Conservation (phyloP, 2,329 filamentous ascomycete genomes). For the Mariannaea sp. region DNA sequence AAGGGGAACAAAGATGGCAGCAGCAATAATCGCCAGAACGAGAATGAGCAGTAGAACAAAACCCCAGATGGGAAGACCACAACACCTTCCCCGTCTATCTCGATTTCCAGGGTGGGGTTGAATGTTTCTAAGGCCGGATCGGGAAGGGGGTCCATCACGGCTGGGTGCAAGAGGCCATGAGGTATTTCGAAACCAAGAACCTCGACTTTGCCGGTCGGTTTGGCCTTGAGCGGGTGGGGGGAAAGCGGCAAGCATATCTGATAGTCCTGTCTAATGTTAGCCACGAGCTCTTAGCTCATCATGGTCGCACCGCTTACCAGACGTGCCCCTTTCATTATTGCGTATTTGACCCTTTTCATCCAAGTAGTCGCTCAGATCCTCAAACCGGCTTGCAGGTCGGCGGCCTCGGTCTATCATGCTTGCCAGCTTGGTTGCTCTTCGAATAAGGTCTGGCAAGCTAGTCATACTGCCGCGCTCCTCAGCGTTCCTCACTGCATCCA, state of each 20-base stretch:
- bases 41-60: conserved; percentile 71
- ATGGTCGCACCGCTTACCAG: conserved; percentile 41
- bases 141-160: conserved; percentile 31
- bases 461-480: conserved; percentile 89
- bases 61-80: conserved; percentile 80
- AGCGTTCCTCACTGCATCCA: conserved; percentile 79
- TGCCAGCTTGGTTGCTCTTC: conserved; percentile 82
- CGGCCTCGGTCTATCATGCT: conserved; percentile 85
- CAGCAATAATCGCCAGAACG: conserved; percentile 73
- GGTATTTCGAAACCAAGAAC: conserved; percentile 49
- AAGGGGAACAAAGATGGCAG: conserved; percentile 80
- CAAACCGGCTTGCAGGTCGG: conserved; percentile 63
- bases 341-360: conserved; percentile 48
- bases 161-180: conserved; percentile 56
- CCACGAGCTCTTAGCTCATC: conserved; percentile 43
- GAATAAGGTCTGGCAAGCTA: conserved; percentile 88
- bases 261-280: conserved; percentile 58
- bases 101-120: conserved; percentile 34
- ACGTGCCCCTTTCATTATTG: conserved; percentile 46
- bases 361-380: conserved; percentile 57
- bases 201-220: conserved; percentile 52
- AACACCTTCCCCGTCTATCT: conserved; percentile 67
- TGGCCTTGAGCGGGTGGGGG: conserved; percentile 59
- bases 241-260: conserved; percentile 69
- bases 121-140: conserved; percentile 27